Evolutionary conservation across 805 yeast genomes (phyloP), one percentile per base, ranked within the genome.

Genomic region (Groenewaldozyma tartarivorans): DNA sequence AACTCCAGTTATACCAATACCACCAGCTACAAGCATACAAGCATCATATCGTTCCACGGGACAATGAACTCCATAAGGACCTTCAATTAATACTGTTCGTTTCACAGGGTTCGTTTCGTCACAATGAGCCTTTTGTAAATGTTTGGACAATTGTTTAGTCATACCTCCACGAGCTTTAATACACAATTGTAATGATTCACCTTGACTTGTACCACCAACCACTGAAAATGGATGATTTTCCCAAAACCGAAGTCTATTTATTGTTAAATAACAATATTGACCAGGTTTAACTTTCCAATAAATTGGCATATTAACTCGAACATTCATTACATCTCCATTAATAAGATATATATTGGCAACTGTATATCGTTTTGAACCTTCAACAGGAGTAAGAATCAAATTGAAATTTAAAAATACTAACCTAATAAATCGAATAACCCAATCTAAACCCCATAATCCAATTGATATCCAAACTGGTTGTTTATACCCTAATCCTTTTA

Each of bases 201-300:
- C 67, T 5, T 58, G 57, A 4, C 56, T 60, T 0, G 69, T 56
- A 13, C 56, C 50, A 16, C 72, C 68, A 15, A 72, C 62, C 16
- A 72, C 63, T 0, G 83, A 76, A 48, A 79, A 79, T 2, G 86
- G 86, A 55, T 79, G 85, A 1, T 83, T 75, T 50, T 79, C 79
- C 75, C 79, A 74, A 51, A 75, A 72, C 49, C 71, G 58, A 27
- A 61, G 48, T 34, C 66, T 63, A 26, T 52, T 61, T 34, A 75
- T 65, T 48, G 73, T 75, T 16, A 79, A 56, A 60, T 74, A 79
- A 21, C 75, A 75, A 55, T 74, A 79, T 19, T 79, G 77, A 1
- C 85, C 85, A 1, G 82, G 80, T 36, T 58, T 57, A 3, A 72
- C 66, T 19, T 65, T 63, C 79, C 82, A 79, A 49, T 67, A 57